phyloP scores from a whole-genome alignment of 2,329 filamentous ascomycete species.

The Aspergillus proliferans region DNA sequence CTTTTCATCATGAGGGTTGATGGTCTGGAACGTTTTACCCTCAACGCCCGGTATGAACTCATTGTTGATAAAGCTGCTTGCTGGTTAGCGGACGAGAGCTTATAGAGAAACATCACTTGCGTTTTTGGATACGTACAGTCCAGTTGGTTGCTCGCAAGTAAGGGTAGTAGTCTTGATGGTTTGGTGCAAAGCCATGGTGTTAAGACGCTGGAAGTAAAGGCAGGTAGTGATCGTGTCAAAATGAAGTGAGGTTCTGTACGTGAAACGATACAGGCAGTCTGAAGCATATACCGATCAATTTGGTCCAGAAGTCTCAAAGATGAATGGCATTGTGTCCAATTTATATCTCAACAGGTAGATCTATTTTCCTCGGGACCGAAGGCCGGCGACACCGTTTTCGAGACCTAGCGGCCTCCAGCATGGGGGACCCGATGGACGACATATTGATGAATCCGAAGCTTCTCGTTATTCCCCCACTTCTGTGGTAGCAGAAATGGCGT shows the following conservation, averaged over 20 bases:
- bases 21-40: constrained; percentile 27
- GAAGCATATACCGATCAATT: neutral
- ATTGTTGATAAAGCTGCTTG: constrained; percentile 27
- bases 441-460: neutral
- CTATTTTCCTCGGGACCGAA: neutral
- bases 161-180: constrained; percentile 23
- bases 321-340: neutral
- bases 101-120: neutral
- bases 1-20: constrained; percentile 27
- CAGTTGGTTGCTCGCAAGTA: constrained; percentile 24
- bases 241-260: no score
- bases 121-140: constrained; percentile 15
- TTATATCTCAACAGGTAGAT: neutral
- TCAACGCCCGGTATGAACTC: constrained; percentile 24
- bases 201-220: neutral
- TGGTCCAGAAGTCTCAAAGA: neutral
- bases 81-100: neutral
- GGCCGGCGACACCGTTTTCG: neutral
- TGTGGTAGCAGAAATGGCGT: no score
- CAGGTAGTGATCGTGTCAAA: neutral
- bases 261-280: neutral
- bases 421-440: neutral
- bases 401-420: neutral
- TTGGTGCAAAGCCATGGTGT: constrained; percentile 2
- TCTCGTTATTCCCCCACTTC: neutral